Conservation (phyloP, 129 eudicot genomes). For the Centrapalus pauciflorus region DNA sequence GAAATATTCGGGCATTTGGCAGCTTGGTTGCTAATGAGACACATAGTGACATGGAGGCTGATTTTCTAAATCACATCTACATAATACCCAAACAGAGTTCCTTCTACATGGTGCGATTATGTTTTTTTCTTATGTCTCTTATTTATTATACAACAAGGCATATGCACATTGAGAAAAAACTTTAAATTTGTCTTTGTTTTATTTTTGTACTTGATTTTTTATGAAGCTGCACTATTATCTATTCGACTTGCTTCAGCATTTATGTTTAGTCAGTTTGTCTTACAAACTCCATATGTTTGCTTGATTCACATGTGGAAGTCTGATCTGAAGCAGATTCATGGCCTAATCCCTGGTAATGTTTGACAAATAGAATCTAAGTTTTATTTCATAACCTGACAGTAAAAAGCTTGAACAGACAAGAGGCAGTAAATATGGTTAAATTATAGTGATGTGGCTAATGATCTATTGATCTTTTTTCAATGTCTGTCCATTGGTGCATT, state of each 20-base stretch:
- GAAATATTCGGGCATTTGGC: constrained; percentile 43
- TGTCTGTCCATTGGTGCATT: not conserved
- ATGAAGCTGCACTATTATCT: not conserved
- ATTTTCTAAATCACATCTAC: constrained; percentile 45
- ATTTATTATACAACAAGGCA: not conserved
- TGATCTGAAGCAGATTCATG: constrained; percentile 72
- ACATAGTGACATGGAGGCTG: constrained; percentile 56
- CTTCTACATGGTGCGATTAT: constrained; percentile 67
- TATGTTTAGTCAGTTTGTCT: constrained; percentile 10
- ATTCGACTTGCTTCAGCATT: not conserved
- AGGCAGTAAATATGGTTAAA: constrained; percentile 4
- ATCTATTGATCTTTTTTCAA: not conserved
- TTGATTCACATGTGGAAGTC: constrained; percentile 65
- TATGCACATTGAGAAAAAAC: not conserved
- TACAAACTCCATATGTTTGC: constrained; percentile 34
- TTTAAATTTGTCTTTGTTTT: not conserved
- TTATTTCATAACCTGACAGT: not conserved
- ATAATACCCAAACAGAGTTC: constrained; percentile 68
- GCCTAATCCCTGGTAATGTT: constrained; percentile 73
- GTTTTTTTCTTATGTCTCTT: not conserved
- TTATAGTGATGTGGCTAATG: not conserved
- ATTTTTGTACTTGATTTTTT: not conserved
- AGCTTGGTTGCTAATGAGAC: constrained; percentile 53
- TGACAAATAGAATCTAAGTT: constrained; percentile 7
- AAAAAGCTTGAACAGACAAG: constrained; percentile 3